Conservation (phyloP, 495 filamentous ascomycete species). For the Lepraria neglecta region DNA sequence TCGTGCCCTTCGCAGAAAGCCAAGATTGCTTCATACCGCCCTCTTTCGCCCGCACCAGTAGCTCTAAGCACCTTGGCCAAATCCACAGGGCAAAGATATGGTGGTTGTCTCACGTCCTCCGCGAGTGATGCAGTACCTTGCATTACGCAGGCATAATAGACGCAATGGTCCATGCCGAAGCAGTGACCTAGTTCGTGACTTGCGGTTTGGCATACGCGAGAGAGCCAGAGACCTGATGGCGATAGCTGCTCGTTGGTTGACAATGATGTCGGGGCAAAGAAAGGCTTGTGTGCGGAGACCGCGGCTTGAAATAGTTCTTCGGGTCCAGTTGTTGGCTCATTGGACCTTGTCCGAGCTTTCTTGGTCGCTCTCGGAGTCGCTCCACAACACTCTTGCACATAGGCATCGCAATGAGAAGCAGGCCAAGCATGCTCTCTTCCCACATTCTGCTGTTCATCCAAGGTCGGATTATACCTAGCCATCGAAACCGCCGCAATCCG, state of each 20-base stretch:
- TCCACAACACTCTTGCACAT: constrained; percentile 34
- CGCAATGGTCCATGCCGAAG: constrained; percentile 58
- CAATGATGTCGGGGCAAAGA: constrained; percentile 18
- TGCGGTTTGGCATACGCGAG: constrained; percentile 50
- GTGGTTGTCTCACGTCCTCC: constrained; percentile 61
- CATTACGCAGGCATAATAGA: constrained; percentile 66
- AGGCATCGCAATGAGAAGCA: constrained; percentile 51
- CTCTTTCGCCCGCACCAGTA: constrained; percentile 32
- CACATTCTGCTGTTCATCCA: constrained; percentile 42
- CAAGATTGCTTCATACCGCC: constrained; percentile 41
- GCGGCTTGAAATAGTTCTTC: constrained; percentile 16
- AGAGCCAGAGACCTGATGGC: constrained; percentile 48
- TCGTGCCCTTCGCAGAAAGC: constrained; percentile 36
- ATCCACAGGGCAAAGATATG: constrained; percentile 61
- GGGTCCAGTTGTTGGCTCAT: too few relatives aligned
- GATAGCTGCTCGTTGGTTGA: neutral
- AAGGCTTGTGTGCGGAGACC: constrained; percentile 20
- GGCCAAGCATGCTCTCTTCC: constrained; percentile 57
- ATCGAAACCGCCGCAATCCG: constrained; percentile 54
- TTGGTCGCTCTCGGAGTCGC: too few relatives aligned
- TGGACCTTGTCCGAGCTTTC: too few relatives aligned
- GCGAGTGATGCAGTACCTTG: constrained; percentile 53
- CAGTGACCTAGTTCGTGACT: constrained; percentile 63
- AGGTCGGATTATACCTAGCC: constrained; percentile 51
- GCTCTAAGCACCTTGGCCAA: constrained; percentile 47